Evolutionary conservation across 2,329 filamentous ascomycete species (phyloP), one percentile per base, ranked within the genome.

Genomic region (Claviceps arundinis): DNA sequence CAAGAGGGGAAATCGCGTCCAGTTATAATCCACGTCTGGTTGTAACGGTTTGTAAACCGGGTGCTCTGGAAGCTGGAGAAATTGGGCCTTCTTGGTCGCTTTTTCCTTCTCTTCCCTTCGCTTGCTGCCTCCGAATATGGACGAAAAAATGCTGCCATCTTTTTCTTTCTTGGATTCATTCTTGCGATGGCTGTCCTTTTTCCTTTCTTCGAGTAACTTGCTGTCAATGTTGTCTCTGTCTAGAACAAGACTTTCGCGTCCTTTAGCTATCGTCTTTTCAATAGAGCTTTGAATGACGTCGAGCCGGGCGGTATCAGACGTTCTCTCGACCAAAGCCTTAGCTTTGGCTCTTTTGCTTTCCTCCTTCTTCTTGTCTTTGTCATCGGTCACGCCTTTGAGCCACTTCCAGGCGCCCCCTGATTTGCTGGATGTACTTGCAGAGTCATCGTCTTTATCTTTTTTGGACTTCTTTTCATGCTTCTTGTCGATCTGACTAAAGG

Each of bases 21-120:
- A 98, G 60, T 89, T 87, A 68, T 95, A 98, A 67, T 97, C 91
- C 56, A 96, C 78, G 63, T 97, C 91, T 4, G 93, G 85, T 57
- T 82, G 84, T 51, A 95, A 72, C 38, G 84, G 76, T 49, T 85
- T 82, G 56, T 81, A 81, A 1, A 77, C 73, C 13, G 84, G 84
- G 43, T 95, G 89, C 2, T 91, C 90, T 0, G 90, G 95, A 7
- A 88, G 71, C 5, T 84, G 81, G 51, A 89, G 81, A 47, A 85
- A 80, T 58, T 84, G 81, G 37, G 74, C 77, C 68, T 90, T 94
- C 70, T 88, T 90, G 59, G 82, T 77, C 53, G 76, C 75, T 37
- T 78, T 77, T 52, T 95, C 88, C 58, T 82, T 83, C 53, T 91
- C 86, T 52, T 80, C 75, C 68, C 89, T 95, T 73, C 91, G 95